Evolutionary conservation across 1,139 yeast genomes (phyloP).

Genomic region (Zygoascus hellenicus): DNA sequence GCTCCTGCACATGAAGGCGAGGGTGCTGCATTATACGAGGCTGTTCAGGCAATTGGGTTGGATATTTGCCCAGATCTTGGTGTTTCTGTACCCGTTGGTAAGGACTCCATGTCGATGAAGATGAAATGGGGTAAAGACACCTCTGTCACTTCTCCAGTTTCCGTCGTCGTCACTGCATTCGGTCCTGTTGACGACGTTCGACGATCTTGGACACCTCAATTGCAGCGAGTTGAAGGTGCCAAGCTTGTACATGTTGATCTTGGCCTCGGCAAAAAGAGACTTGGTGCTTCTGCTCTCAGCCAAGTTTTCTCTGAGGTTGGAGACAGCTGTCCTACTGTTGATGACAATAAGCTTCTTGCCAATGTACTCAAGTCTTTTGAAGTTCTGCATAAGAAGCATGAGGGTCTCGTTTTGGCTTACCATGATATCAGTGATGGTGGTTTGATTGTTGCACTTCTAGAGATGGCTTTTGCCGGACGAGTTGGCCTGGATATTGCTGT

Average conservation of each 20-base stretch:
- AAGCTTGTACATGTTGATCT: constrained; percentile 76
- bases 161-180: constrained; percentile 89
- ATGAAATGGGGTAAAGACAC: constrained; percentile 84
- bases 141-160: constrained; percentile 91
- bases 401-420: constrained; percentile 66
- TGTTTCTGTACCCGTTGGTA: constrained; percentile 92
- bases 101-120: constrained; percentile 99
- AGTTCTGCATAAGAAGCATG: constrained; percentile 59
- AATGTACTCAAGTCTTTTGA: constrained; percentile 64
- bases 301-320: constrained; percentile 92
- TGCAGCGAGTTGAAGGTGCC: constrained; percentile 46
- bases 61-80: constrained; percentile 94
- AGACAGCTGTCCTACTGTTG: constrained; percentile 71
- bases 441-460: constrained; percentile 71
- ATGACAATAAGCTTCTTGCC: constrained; percentile 53
- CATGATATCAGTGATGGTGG: constrained; percentile 99
- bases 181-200: constrained; percentile 81
- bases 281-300: constrained; percentile 94
- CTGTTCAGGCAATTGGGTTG: constrained; percentile 93
- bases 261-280: constrained; percentile 48
- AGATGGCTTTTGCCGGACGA: constrained; percentile 97
- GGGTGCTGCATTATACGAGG: constrained; percentile 91
- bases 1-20: constrained; percentile 95
- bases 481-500: constrained; percentile 57
- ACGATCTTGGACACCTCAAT: constrained; percentile 92